phyloP scores from a whole-genome alignment of 306 rosid species.

The Castanea mollissima region DNA sequence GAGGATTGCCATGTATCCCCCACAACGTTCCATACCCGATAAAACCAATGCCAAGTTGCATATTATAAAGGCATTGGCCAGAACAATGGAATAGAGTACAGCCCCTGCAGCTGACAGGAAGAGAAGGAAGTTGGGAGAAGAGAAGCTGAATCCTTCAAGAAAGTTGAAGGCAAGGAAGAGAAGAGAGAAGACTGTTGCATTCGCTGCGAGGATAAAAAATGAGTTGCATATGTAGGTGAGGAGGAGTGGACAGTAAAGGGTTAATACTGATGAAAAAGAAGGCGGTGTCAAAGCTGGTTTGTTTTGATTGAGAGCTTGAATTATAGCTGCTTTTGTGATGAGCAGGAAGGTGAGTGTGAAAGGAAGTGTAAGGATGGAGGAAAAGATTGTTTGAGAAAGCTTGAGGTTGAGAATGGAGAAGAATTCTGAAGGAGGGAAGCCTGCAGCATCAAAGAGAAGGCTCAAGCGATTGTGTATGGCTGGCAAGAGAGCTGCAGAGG shows the following conservation, averaged over 20 bases:
- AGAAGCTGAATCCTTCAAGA: slow-evolving; percentile 43
- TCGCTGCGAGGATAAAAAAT: slow-evolving; percentile 66
- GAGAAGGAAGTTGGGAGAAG: slow-evolving; percentile 38
- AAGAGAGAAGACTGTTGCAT: slow-evolving; percentile 63
- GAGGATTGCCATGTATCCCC: slow-evolving; percentile 68
- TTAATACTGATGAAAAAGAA: slow-evolving; percentile 34
- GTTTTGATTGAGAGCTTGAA: slow-evolving; percentile 50
- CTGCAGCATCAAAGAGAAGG: slow-evolving; percentile 72
- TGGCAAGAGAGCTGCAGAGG: slow-evolving; percentile 50
- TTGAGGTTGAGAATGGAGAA: slow-evolving; percentile 58
- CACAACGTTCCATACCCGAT: slow-evolving; percentile 63
- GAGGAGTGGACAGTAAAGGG: slow-evolving; percentile 60
- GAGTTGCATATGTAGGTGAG: slow-evolving; percentile 60
- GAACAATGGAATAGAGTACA: slow-evolving; percentile 73
- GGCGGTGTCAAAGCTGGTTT: slow-evolving; percentile 34
- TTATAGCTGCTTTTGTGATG: slow-evolving; percentile 57
- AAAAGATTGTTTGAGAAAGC: slow-evolving; percentile 78
- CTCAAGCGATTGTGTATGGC: slow-evolving; percentile 51
- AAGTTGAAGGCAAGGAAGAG: slow-evolving; percentile 63
- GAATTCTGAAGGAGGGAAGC: slow-evolving; percentile 65
- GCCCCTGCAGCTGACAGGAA: slow-evolving; percentile 70
- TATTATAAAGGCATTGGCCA: slow-evolving; percentile 73
- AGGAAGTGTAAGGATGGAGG: slow-evolving; percentile 67
- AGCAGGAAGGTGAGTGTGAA: slow-evolving; percentile 78
- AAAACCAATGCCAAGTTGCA: slow-evolving; percentile 65